A percentile compares a stretch with the other conserved stretches of the same genome.
Conservation (phyloP, 352 stramenopile genomes). For the Peronosclerospora sorghi region DNA sequence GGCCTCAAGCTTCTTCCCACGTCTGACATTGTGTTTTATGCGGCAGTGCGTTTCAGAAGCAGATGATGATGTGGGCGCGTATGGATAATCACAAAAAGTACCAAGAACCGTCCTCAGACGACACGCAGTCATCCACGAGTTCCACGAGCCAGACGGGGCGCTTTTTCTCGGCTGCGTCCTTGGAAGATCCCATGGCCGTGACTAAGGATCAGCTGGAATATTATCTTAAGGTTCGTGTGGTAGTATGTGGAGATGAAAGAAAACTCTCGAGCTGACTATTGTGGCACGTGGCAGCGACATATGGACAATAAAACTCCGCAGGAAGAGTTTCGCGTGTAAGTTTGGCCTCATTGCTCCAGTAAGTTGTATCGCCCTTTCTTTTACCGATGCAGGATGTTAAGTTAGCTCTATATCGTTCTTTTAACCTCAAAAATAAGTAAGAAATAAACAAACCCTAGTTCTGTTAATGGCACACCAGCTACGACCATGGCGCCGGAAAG, state of each 20-base stretch:
- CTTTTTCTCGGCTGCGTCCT: conserved; percentile 36
- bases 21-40: conserved; percentile 9
- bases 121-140: conserved; percentile 50
- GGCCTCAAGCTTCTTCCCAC: background rate
- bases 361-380: too few relatives aligned
- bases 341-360: too few relatives aligned
- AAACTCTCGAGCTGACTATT: conserved; percentile 3
- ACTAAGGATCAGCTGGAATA: conserved; percentile 80
- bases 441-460: too few relatives aligned
- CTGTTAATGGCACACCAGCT: too few relatives aligned
- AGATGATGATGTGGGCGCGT: conserved; percentile 67
- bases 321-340: conserved; percentile 24
- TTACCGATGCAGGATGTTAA: too few relatives aligned
- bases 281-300: conserved; percentile 27
- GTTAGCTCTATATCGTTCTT: too few relatives aligned
- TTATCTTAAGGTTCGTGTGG: conserved; percentile 65
- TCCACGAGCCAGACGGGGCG: conserved; percentile 38
- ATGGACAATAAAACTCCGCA: conserved; percentile 25
- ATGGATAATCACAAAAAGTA: conserved; percentile 47
- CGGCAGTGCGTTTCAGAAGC: conserved; percentile 53
- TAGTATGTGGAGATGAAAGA: background rate
- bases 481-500: conserved; percentile 2
- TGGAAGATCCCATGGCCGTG: conserved; percentile 45
- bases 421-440: too few relatives aligned
- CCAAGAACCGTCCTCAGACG: conserved; percentile 28